Base-by-base conservation (phyloP, 2,329 filamentous ascomycete species). In the Amauroascus verrucosus region DNA sequence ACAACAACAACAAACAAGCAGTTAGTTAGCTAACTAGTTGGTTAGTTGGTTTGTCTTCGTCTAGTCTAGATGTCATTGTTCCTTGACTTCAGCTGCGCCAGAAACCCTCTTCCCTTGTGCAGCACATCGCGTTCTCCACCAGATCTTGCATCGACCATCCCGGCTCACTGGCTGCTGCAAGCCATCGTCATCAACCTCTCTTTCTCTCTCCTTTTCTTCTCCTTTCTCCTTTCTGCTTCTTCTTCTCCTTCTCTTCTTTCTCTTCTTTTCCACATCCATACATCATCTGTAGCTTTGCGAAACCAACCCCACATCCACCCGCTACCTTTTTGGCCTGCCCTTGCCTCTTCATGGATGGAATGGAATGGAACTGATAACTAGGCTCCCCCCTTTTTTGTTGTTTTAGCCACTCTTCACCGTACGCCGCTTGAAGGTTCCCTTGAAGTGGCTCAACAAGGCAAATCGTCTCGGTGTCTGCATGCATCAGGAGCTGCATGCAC, bases 111-210 rank as follows among this genome's bases (percentile, higher is more conserved):
- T 18, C 13, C 30, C 30, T 32, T 32, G 35, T 38, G 9, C 26
- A 30, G 9, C 5, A 30, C 26, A 30, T n/a, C n/a, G n/a, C n/a
- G n/a, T n/a, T n/a, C 32, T 40, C 47, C 47, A 41, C 47, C 47
- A 41, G 47, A 50, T 50, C 48, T 49, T 16, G 47, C 48, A 50
- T 50, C 48, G 13, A 20, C 6, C 45, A 35, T 48, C 46, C 46
- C 26, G 32, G 46, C 14, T 32, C 18, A n/a, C n/a, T n/a, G 5
- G 11, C 22, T 41, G 3, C 48, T 50, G 48, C 47, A 49, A 16
- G 32, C 5, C 48, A 50, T 50, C 37, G 48, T 50, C 48, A 50
- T 50, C 48, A 35, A 35, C 14, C 9, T 14, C 33, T 6, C 8
- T 35, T 35, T 35, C 14, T 35, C 8, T n/a, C 14, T 35, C 6